Evolutionary conservation across 371 early-diverging fungal genomes (phyloP).

Genomic region (Cladochytrium tenue): DNA sequence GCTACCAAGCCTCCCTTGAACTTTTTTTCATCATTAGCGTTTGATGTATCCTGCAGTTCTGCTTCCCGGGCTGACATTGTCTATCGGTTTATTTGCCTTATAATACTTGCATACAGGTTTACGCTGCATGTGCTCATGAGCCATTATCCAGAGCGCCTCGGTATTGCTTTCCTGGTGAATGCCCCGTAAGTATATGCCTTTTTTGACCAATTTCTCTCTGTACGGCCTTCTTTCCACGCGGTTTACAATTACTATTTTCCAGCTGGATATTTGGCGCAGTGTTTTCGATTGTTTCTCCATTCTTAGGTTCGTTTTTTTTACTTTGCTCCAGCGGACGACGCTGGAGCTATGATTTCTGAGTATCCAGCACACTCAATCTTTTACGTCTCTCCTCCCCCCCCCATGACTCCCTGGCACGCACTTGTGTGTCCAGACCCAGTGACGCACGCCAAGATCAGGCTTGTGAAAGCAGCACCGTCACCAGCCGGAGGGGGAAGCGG

Average conservation of each 20-base stretch:
- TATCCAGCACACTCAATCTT: no score
- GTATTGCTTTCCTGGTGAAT: conserved; percentile 60
- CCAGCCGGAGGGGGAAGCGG: no score
- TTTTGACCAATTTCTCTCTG: not conserved
- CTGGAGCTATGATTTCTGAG: no score
- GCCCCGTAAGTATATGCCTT: conserved; percentile 8
- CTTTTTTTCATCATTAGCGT: no score
- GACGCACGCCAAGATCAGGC: not conserved
- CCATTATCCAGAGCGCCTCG: conserved; percentile 51
- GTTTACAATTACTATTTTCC: not conserved
- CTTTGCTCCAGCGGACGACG: no score
- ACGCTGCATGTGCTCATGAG: conserved; percentile 19
- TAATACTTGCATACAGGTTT: no score
- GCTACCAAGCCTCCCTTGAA: no score
- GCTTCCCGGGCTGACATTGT: no score
- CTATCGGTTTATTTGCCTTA: no score
- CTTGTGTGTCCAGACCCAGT: not conserved
- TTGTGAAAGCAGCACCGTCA: not conserved
- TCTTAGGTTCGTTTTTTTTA: not conserved
- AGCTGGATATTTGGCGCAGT: conserved; percentile 15
- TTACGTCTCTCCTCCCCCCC: no score
- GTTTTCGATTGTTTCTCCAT: conserved; percentile 12
- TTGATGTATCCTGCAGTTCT: no score
- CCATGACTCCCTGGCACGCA: not conserved
- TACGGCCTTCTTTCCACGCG: not conserved